These are phyloP conservation scores for Hanseniaspora hatyaiensis DNA, from an alignment of 805 yeast species.

Conservation along the genomic window DNA sequence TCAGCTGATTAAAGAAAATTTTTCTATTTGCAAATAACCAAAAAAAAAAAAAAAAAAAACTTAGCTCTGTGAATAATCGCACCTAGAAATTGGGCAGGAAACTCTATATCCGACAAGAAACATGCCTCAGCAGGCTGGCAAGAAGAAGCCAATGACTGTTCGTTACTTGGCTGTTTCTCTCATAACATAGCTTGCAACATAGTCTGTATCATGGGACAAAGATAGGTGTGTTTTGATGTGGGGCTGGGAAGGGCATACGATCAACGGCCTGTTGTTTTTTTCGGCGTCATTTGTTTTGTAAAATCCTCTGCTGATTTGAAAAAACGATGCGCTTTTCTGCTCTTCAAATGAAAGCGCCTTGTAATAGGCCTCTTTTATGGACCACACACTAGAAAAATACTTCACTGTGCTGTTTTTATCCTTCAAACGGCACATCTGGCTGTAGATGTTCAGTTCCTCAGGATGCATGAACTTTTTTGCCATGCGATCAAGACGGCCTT, in stretches of 20 bases:
- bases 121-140: too few relatives aligned
- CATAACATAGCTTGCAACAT: slow-evolving; percentile 5
- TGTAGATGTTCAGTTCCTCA: background rate
- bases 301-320: background rate
- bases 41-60: too few relatives aligned
- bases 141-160: too few relatives aligned
- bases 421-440: background rate
- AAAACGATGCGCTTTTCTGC: background rate
- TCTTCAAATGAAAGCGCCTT: slow-evolving; percentile 6
- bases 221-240: slow-evolving; percentile 8
- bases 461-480: slow-evolving; percentile 10
- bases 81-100: too few relatives aligned
- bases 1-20: too few relatives aligned
- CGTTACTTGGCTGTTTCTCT: too few relatives aligned
- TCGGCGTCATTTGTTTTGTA: slow-evolving; percentile 1
- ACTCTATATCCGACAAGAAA: too few relatives aligned
- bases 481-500: background rate
- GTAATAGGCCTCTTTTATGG: slow-evolving; percentile 5
- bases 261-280: slow-evolving; percentile 3
- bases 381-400: slow-evolving; percentile 8
- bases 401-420: background rate
- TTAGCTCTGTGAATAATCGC: too few relatives aligned
- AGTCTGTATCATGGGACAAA: slow-evolving; percentile 15
- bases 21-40: too few relatives aligned
- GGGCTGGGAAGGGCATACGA: background rate